A percentile compares a stretch with the other conserved stretches of the same genome.
phyloP scores from a whole-genome alignment of 768 basidiomycete species.

The Harrya chromipes region DNA sequence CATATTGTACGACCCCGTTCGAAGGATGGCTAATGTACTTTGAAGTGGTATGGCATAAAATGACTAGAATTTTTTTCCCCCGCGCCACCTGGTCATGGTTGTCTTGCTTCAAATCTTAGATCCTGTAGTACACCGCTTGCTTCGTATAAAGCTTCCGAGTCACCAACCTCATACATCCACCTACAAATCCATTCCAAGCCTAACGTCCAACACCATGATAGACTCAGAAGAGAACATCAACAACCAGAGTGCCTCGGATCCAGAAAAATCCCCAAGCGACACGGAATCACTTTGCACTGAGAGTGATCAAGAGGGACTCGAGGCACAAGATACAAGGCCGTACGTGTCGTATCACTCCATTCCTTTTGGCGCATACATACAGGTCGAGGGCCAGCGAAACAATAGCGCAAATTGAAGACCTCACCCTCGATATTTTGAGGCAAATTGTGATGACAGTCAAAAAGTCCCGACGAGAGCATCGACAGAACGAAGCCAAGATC shows the following conservation, averaged over 20 bases:
- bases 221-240: background rate
- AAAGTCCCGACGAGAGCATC: constrained; percentile 1
- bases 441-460: constrained; percentile 26
- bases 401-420: constrained; percentile 26
- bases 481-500: constrained; percentile 22
- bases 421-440: constrained; percentile 31
- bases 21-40: constrained; percentile 13
- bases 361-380: constrained; percentile 1
- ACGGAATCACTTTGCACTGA: constrained; percentile 2
- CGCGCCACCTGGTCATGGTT: background rate
- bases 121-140: too few species aligned
- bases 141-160: too few species aligned
- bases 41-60: background rate
- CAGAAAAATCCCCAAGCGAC: background rate
- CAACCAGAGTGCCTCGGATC: background rate
- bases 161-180: too few species aligned
- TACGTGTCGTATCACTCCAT: constrained; percentile 6
- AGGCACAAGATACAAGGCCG: constrained; percentile 2
- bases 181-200: too few species aligned
- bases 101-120: background rate
- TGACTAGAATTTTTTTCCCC: background rate
- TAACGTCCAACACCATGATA: background rate
- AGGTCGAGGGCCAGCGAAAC: constrained; percentile 18
- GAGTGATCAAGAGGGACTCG: constrained; percentile 12
- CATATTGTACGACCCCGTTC: background rate